These are phyloP conservation scores for Xylariaceae sp. DNA, from an alignment of 2,329 filamentous ascomycete genomes.

Conservation along the genomic window DNA sequence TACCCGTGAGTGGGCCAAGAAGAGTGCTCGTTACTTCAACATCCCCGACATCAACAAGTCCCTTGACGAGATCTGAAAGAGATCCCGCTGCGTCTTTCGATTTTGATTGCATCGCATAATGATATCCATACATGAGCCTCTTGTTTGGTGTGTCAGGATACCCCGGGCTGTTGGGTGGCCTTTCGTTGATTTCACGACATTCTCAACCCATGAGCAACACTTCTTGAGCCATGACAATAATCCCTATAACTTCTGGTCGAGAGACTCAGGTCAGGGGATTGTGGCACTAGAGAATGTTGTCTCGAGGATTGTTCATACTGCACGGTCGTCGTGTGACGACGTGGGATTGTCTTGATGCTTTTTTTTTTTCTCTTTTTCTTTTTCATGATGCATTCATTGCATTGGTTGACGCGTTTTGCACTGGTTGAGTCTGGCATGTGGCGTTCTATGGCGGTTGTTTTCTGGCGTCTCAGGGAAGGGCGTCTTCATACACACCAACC, in stretches of 20 bases:
- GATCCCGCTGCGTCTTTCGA: conserved; percentile 8
- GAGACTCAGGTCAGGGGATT: conserved; percentile 10
- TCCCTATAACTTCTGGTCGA: conserved; percentile 12
- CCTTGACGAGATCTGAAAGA: conserved; percentile 44
- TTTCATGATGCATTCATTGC: neutral
- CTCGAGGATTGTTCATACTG: conserved; percentile 1
- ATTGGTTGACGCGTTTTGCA: neutral
- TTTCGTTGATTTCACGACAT: conserved; percentile 26
- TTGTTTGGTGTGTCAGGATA: conserved; percentile 27
- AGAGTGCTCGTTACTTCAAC: conserved; percentile 58
- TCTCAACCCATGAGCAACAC: conserved; percentile 21
- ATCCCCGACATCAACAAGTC: conserved; percentile 47
- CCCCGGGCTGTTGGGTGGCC: conserved; percentile 28
- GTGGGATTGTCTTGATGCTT: conserved; percentile 11
- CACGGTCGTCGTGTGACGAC: conserved; percentile 10
- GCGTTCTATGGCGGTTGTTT: conserved; percentile 17
- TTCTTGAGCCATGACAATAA: conserved; percentile 15
- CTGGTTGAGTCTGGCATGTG: conserved; percentile 16
- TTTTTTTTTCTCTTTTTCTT: conserved; percentile 12
- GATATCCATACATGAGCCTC: conserved; percentile 23
- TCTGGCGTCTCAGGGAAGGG: conserved; percentile 15
- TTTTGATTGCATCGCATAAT: conserved; percentile 14
- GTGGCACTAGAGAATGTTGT: neutral
- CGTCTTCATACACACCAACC: no score
- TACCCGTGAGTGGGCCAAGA: conserved; percentile 90